phyloP scores from a whole-genome alignment of 139 green algal species.

The Tetradesmus obliquus region DNA sequence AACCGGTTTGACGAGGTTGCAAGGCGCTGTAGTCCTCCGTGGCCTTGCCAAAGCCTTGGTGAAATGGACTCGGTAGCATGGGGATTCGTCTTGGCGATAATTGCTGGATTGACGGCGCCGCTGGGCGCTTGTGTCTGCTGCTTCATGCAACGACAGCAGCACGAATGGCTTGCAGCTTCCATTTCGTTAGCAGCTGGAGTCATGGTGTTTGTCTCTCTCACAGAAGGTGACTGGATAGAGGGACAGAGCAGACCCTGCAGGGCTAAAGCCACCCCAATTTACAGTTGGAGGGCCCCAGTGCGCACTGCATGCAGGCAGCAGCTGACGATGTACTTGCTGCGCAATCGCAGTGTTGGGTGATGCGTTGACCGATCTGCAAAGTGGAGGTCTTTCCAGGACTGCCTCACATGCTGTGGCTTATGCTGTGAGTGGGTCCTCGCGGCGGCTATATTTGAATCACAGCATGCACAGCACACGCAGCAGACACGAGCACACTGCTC shows the following conservation, averaged over 20 bases:
- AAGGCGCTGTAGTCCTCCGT: no score
- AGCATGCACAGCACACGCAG: no score
- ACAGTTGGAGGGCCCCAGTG: no score
- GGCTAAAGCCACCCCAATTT: neutral
- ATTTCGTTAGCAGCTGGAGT: neutral
- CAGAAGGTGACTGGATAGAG: neutral
- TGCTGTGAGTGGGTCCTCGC: neutral
- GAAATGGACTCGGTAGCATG: no score
- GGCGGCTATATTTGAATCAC: no score
- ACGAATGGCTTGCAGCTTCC: neutral
- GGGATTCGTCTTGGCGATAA: no score
- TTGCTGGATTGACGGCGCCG: no score
- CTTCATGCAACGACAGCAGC: neutral
- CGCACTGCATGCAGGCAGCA: neutral
- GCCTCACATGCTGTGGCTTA: neutral
- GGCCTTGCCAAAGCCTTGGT: no score
- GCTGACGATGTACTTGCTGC: neutral
- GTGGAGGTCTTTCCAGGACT: neutral
- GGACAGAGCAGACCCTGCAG: no score
- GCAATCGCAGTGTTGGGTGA: neutral
- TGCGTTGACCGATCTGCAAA: neutral
- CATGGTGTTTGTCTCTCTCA: conserved; percentile 13
- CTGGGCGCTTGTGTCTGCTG: no score
- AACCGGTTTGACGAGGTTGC: no score
- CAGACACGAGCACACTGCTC: no score